phyloP scores from a whole-genome alignment of 225 moss, liverwort and hornwort species.

The Rhytidiadelphus loreus region DNA sequence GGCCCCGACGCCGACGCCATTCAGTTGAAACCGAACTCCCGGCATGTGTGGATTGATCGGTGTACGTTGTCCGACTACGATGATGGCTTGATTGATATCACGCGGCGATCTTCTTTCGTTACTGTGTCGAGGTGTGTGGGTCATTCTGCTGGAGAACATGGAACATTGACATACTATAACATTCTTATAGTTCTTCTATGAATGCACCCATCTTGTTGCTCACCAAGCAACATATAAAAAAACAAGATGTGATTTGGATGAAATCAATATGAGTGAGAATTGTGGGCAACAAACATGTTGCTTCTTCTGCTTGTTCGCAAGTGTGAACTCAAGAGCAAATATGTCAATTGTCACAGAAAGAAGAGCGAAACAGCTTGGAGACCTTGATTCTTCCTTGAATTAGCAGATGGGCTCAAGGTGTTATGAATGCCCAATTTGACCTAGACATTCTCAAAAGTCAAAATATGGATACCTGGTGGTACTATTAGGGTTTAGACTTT shows the following conservation, averaged over 20 bases:
- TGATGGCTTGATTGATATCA: slow-evolving; percentile 54
- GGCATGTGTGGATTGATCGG: slow-evolving; percentile 71
- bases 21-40: slow-evolving; percentile 58
- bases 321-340: not conserved
- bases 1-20: slow-evolving; percentile 77
- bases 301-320: not conserved
- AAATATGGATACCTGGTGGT: not conserved
- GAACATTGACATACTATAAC: too few relatives aligned
- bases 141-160: not conserved
- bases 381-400: not conserved
- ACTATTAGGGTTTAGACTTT: not conserved
- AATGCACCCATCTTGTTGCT: not conserved
- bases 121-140: slow-evolving; percentile 61
- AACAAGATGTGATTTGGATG: not conserved
- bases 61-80: slow-evolving; percentile 61
- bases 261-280: not conserved
- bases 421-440: not conserved
- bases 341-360: not conserved
- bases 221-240: too few relatives aligned
- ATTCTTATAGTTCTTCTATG: not conserved
- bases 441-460: not conserved
- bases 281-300: not conserved
- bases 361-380: not conserved
- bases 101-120: slow-evolving; percentile 61
- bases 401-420: not conserved